A percentile compares a stretch with the other conserved stretches of the same genome.
Evolutionary conservation across 192 early-diverging fungal species (phyloP).

Genomic region (Podochytrium sp.): DNA sequence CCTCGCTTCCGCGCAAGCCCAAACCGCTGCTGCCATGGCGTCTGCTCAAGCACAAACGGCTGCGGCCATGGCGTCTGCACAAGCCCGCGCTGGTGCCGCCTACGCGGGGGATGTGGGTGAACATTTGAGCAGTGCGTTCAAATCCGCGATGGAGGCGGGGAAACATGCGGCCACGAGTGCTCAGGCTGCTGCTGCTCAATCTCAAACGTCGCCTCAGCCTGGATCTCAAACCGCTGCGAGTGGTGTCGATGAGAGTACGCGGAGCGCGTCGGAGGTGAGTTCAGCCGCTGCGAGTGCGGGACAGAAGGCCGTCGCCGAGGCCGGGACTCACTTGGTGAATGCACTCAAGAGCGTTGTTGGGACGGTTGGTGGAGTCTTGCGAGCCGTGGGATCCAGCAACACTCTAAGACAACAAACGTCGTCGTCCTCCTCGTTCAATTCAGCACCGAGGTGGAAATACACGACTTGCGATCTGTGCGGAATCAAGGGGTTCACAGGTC

Average conservation of each 20-base stretch:
- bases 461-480: slow-evolving; percentile 32
- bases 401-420: background rate
- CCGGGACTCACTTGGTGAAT: background rate
- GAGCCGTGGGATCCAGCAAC: background rate
- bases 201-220: background rate
- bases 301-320: background rate
- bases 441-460: slow-evolving; percentile 13
- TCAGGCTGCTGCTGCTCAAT: background rate
- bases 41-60: background rate
- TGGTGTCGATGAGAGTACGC: no score
- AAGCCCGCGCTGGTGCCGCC: background rate
- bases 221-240: background rate
- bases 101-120: background rate
- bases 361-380: background rate
- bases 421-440: background rate
- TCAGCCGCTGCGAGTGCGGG: background rate
- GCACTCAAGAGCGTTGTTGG: background rate
- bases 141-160: background rate
- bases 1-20: background rate
- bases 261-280: background rate
- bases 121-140: background rate
- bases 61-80: background rate
- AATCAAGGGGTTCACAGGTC: slow-evolving; percentile 14
- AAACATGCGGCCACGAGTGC: background rate
- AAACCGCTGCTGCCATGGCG: background rate